Conservation (phyloP, 2,329 filamentous ascomycete genomes). For the Seiridium unicorne region DNA sequence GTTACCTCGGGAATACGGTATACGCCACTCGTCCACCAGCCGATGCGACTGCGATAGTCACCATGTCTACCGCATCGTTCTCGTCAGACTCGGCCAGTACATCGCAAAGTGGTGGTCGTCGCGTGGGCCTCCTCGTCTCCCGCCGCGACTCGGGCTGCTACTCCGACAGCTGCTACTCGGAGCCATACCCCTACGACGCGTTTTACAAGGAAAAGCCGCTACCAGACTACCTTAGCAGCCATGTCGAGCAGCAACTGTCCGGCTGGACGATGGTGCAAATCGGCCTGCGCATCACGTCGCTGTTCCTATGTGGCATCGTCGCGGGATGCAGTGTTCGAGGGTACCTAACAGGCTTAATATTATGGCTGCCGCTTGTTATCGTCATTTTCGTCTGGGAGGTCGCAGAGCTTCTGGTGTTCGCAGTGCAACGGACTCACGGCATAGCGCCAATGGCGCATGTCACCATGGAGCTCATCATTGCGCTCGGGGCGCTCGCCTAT, state of each 20-base stretch:
- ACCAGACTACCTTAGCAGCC: neutral
- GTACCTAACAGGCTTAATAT: constrained; percentile 1
- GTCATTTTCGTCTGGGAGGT: constrained; percentile 7
- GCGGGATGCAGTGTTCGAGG: constrained; percentile 4
- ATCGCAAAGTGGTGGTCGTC: neutral
- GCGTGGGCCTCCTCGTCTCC: neutral
- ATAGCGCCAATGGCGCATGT: neutral
- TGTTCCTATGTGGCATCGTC: constrained; percentile 3
- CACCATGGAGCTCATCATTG: constrained; percentile 5
- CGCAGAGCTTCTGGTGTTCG: constrained; percentile 4
- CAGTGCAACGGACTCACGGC: constrained; percentile 4
- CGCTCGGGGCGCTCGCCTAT: constrained; percentile 6
- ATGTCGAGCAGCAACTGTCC: neutral
- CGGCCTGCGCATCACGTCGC: constrained; percentile 5
- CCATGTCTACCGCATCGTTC: neutral
- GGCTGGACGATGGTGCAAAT: constrained; percentile 5
- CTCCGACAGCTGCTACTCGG: neutral
- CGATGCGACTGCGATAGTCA: neutral
- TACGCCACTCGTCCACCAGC: neutral
- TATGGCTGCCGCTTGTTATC: constrained; percentile 4
- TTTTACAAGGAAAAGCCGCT: constrained; percentile 4
- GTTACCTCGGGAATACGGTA: too few relatives aligned
- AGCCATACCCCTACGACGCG: neutral
- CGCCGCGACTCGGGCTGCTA: neutral
- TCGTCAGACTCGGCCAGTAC: neutral